A percentile compares a stretch with the other conserved stretches of the same genome.
Evolutionary conservation across 305 asterid genomes (phyloP).

Genomic region (Fraxinus sp.): DNA sequence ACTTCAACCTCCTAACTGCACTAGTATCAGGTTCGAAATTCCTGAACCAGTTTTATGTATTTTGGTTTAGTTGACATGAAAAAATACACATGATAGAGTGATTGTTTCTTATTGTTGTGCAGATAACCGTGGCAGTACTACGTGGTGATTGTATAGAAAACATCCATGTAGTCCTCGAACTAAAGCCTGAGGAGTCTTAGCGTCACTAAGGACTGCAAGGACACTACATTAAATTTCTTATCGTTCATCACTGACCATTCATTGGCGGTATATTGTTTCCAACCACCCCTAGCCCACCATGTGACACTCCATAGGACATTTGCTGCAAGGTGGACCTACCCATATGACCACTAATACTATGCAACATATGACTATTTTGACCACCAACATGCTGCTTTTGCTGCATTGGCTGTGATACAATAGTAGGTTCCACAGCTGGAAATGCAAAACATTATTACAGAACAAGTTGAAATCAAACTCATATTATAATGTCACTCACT

Average conservation of each 20-base stretch:
- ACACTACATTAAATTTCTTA: slow-evolving; percentile 46
- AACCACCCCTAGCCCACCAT: slow-evolving; percentile 42
- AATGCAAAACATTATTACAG: slow-evolving; percentile 39
- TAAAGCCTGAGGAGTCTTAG: too few species aligned
- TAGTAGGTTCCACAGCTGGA: slow-evolving; percentile 52
- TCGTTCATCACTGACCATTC: slow-evolving; percentile 45
- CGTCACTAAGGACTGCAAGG: slow-evolving; percentile 40
- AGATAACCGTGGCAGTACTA: too few species aligned
- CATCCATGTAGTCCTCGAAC: too few species aligned
- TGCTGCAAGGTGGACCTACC: slow-evolving; percentile 48
- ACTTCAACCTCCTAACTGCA: too few species aligned
- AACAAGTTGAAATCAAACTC: too few species aligned
- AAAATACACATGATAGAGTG: too few species aligned
- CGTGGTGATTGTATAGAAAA: too few species aligned
- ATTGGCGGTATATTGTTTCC: slow-evolving; percentile 44
- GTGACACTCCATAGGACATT: slow-evolving; percentile 38
- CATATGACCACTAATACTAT: slow-evolving; percentile 47
- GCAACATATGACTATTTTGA: slow-evolving; percentile 49
- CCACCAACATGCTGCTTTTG: slow-evolving; percentile 49
- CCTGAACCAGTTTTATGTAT: too few species aligned
- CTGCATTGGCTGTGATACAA: slow-evolving; percentile 42
- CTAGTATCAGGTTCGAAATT: too few species aligned
- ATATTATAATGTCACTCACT: too few species aligned
- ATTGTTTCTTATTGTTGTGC: too few species aligned
- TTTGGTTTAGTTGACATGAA: too few species aligned